phyloP scores from a whole-genome alignment of 345 rosid species.

The Euphorbia pulcherrima region DNA sequence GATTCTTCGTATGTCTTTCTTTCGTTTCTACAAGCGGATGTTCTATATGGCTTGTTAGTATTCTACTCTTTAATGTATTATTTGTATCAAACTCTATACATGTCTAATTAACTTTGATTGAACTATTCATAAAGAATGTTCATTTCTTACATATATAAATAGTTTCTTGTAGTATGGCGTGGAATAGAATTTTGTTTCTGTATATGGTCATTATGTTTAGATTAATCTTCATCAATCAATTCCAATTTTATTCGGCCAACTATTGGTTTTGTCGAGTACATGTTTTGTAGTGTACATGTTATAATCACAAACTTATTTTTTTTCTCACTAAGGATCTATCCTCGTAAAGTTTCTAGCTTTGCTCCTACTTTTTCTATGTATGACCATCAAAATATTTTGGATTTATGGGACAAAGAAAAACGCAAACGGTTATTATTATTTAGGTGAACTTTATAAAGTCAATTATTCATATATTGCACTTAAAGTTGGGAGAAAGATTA shows the following conservation, averaged over 20 bases:
- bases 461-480: too few species aligned
- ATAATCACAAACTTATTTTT: neutral
- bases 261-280: neutral
- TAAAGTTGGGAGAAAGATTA: neutral
- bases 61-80: slow-evolving; percentile 3
- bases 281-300: neutral
- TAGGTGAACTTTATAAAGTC: neutral
- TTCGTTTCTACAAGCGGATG: slow-evolving; percentile 9
- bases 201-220: too few species aligned
- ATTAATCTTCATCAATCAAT: too few species aligned
- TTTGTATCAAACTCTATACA: slow-evolving; percentile 6
- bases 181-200: too few species aligned
- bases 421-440: neutral
- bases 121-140: too few species aligned
- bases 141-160: too few species aligned
- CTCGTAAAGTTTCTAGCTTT: neutral
- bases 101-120: neutral
- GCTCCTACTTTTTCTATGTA: slow-evolving; percentile 1
- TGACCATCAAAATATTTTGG: slow-evolving; percentile 16
- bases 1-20: slow-evolving; percentile 3
- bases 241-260: neutral
- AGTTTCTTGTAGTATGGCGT: too few species aligned
- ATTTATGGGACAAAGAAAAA: slow-evolving; percentile 3
- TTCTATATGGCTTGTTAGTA: slow-evolving; percentile 11
- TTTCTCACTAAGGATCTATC: too few species aligned